Percentiles rank a stretch among this genome's conserved stretches.
Evolutionary conservation across 495 filamentous ascomycete species (phyloP).

Genomic region (Annulohypoxylon moriforme): DNA sequence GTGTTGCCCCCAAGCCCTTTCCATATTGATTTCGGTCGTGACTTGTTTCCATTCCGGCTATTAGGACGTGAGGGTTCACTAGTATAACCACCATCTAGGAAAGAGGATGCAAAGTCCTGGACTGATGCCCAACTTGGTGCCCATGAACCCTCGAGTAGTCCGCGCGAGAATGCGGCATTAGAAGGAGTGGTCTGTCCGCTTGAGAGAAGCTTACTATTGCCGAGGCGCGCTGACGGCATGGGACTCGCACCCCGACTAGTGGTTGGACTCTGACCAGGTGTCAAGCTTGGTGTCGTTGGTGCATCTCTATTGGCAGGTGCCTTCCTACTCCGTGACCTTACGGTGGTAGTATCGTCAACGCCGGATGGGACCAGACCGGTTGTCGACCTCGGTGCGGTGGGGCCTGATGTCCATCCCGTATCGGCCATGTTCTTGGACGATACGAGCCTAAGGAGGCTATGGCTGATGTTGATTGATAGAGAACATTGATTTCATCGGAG

Average conservation of each 20-base stretch:
- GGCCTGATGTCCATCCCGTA: conserved; percentile 36
- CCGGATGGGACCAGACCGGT: conserved; percentile 45
- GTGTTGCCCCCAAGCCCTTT: conserved; percentile 44
- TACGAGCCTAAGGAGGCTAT: conserved; percentile 42
- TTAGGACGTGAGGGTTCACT: conserved; percentile 49
- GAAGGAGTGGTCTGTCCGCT: conserved; percentile 46
- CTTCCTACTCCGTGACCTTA: conserved; percentile 45
- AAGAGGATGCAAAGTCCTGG: conserved; percentile 56
- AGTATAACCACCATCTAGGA: conserved; percentile 51
- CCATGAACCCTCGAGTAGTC: conserved; percentile 58
- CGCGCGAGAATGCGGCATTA: conserved; percentile 49
- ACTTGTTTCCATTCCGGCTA: conserved; percentile 47
- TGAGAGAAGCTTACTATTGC: conserved; percentile 46
- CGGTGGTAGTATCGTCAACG: conserved; percentile 34
- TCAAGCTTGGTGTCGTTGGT: conserved; percentile 19
- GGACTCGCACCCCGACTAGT: conserved; percentile 55
- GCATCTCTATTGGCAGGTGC: conserved; percentile 24
- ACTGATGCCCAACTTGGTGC: conserved; percentile 60
- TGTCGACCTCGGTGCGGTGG: conserved; percentile 40
- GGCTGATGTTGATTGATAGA: conserved; percentile 35
- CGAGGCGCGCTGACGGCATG: conserved; percentile 55
- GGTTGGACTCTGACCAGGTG: conserved; percentile 30
- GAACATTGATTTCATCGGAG: conserved; percentile 45
- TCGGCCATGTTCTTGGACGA: conserved; percentile 46
- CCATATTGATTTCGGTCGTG: conserved; percentile 46